Evolutionary conservation across 306 rosid species (phyloP), one percentile per base, ranked within the genome.

Genomic region (Casuarina equisetifolia): DNA sequence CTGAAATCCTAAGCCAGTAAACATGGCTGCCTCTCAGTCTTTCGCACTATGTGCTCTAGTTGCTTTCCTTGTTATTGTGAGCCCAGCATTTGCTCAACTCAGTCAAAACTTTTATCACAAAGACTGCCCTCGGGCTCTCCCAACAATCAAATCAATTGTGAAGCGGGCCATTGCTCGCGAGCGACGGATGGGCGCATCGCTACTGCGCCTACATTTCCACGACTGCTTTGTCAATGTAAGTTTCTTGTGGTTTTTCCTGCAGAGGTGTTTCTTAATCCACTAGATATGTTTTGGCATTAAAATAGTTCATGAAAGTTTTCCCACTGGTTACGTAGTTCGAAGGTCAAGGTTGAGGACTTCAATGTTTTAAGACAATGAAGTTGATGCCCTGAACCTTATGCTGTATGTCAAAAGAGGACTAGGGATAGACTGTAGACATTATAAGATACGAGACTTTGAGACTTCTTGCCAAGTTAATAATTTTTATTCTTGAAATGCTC

Each of bases 111-210:
- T 82, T 77, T 85, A 85, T 45, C 0, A 61, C 0, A 59, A 61
- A 17, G n/a, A 76, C 43, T 85, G 88, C 66, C 88, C 88, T 3
- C 4, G 77, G 72, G 88, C 86, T 45, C 51, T 85, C 50, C 86
- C 78, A 3, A 9, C 35, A 61, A 79, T 85, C 36, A 69, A 52
- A 57, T 20, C 54, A 6, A 39, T 85, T 15, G 82, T 85, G 80
- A 4, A 45, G 16, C 17, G 8, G 25, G 88, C 84, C 51, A 82
- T 85, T 32, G 8, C 0, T 20, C 77, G 69, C 20, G 84, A 85
- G 58, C 68, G 4, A 15, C 88, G 86, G 40, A 73, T 73, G 13
- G 88, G 88, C n/a, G 88, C 88, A 2, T 86, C 88, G 15, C 76
- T 86, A 20, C 80, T 86, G 4, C 90, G 90, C 32, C 1, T 25